Evolutionary conservation across 1,139 yeast species (phyloP).

Genomic region (Candida sp.): DNA sequence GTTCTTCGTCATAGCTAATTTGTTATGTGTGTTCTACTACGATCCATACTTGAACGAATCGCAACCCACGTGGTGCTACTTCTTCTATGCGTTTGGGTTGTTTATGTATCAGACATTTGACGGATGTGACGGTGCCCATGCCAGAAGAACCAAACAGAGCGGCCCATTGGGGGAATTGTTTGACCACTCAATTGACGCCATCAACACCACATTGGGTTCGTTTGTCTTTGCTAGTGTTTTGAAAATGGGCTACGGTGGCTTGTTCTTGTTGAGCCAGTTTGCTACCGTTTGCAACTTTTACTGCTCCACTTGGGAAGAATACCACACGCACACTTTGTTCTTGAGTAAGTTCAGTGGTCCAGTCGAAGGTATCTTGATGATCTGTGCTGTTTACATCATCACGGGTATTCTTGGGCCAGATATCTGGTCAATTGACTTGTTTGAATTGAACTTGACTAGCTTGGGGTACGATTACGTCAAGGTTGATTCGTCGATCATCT

Average conservation of each 20-base stretch:
- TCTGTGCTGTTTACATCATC: conserved; percentile 54
- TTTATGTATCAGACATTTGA: conserved; percentile 95
- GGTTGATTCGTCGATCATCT: conserved; percentile 43
- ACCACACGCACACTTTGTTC: conserved; percentile 84
- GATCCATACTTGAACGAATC: conserved; percentile 68
- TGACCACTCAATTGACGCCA: conserved; percentile 93
- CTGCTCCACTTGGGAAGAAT: conserved; percentile 96
- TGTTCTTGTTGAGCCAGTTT: conserved; percentile 71
- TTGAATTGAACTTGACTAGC: conserved; percentile 37
- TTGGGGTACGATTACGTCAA: conserved; percentile 29
- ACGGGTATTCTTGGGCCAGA: conserved; percentile 78
- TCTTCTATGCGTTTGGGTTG: conserved; percentile 80
- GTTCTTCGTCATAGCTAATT: conserved; percentile 66
- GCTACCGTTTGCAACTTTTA: conserved; percentile 83
- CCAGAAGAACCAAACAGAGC: conserved; percentile 90
- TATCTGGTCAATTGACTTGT: conserved; percentile 56
- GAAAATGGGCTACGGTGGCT: conserved; percentile 72
- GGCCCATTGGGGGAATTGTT: conserved; percentile 96
- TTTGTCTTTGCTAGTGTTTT: conserved; percentile 75
- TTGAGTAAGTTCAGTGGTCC: conserved; percentile 90
- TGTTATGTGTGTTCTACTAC: conserved; percentile 67
- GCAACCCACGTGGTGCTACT: conserved; percentile 84
- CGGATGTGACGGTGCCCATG: conserved; percentile 96
- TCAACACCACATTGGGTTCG: conserved; percentile 83
- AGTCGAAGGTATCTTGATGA: conserved; percentile 87